Evolutionary conservation across 495 filamentous ascomycete species (phyloP).

Genomic region (Annulohypoxylon nitens): DNA sequence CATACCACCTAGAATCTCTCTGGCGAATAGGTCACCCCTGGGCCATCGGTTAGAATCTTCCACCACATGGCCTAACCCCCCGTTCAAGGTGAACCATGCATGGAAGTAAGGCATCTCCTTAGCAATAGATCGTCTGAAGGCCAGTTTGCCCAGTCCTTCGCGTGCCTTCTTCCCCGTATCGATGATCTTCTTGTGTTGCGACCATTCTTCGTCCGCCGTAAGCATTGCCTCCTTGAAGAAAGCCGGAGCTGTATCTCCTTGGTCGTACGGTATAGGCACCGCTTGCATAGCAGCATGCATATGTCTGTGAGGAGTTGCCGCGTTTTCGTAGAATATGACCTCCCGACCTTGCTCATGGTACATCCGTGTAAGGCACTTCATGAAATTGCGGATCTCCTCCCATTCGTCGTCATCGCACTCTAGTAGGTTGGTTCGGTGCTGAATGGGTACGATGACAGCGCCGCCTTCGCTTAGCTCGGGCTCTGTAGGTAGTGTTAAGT

Average conservation of each 20-base stretch:
- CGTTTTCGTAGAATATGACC: constrained; percentile 98
- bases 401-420: constrained; percentile 99
- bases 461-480: constrained; percentile 88
- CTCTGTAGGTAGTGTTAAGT: constrained; percentile 87
- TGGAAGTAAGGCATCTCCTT: constrained; percentile 99
- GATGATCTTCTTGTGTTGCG: constrained; percentile 93
- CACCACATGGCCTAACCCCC: constrained; percentile 91
- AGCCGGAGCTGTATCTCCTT: constrained; percentile 90
- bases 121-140: constrained; percentile 84
- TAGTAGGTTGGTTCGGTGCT: constrained; percentile 88
- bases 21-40: constrained; percentile 90
- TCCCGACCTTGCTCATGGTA: constrained; percentile 91
- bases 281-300: constrained; percentile 88
- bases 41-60: constrained; percentile 92
- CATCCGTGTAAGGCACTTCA: constrained; percentile 94
- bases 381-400: constrained; percentile 99
- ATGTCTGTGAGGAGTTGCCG: constrained; percentile 81
- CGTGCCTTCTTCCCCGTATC: constrained; percentile 80
- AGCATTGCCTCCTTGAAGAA: constrained; percentile 97
- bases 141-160: constrained; percentile 78
- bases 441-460: constrained; percentile 88
- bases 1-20: constrained; percentile 95
- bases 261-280: constrained; percentile 86
- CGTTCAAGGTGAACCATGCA: constrained; percentile 94
- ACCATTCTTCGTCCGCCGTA: constrained; percentile 88